Evolutionary conservation across 257 asterid genomes (phyloP), one percentile per base, ranked within the genome.

Genomic region (Capsicum chinense): DNA sequence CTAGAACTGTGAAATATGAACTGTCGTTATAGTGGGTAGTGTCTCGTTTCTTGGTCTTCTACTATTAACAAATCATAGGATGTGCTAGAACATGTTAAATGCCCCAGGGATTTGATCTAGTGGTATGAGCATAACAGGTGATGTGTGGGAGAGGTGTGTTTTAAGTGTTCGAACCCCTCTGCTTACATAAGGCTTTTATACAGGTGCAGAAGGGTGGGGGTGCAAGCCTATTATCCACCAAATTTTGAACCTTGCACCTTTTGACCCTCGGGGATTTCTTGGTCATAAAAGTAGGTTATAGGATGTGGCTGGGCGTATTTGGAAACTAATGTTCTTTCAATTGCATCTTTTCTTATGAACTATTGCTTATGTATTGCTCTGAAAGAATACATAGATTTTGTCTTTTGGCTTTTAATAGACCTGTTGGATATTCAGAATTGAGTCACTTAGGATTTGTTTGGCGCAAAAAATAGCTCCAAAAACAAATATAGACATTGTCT

Each of bases 71-170:
- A 76, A 54, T 76, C 63, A 52, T 76, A 21, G 48, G 8, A 26
- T 76, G 81, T 52, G 6, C 47, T 21, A 47, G 6, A 44, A 6
- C n/a, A 3, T 68, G 76, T 39, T 37, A 68, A 15, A 15, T 15
- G 19, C 78, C 54, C 12, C 52, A 15, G 54, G 11, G 16, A 70
- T 70, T 44, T 70, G 78, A 21, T 68, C 26, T 68, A 67, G 21
- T 67, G 74, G 74, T 67, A 35, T 35, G 74, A 35, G 21, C 42
- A 39, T 7, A 68, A 69, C 78, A 69, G 54, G 54, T 69, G 78
- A 39, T 8, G 33, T 39, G 54, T 69, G 78, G 54, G 78, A 59
- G 10, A 60, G 56, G 54, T 6, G 19, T 4, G 1, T 15, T 13
- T 69, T 39, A 69, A 3, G 14, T 15, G 78, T 16, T 68, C 4